Percentiles rank a stretch among this genome's conserved stretches.
phyloP scores from a whole-genome alignment of 371 early-diverging fungal genomes.

The Saksenaea oblongispora region DNA sequence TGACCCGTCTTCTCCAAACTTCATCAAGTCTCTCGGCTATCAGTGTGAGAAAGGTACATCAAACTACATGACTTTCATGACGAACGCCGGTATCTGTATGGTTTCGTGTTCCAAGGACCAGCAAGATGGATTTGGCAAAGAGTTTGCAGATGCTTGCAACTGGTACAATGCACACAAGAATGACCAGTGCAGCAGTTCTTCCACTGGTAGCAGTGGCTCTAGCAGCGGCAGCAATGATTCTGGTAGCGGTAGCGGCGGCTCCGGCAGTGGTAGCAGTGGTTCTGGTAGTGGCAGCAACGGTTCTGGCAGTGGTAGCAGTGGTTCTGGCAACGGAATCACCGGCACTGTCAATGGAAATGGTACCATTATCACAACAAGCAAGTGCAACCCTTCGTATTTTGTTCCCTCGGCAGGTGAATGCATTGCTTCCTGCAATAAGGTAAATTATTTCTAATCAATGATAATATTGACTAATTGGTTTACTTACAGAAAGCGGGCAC shows the following conservation, averaged over 20 bases:
- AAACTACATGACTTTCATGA: constrained; percentile 34
- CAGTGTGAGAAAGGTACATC: constrained; percentile 27
- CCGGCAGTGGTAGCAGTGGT: too few species aligned
- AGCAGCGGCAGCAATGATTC: too few species aligned
- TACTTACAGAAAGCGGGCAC: constrained; percentile 24
- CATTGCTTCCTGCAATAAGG: constrained; percentile 31
- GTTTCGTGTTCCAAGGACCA: constrained; percentile 26
- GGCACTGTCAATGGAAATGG: too few species aligned
- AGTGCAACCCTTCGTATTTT: constrained; percentile 40
- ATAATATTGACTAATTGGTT: not conserved
- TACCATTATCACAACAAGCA: not conserved
- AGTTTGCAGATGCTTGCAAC: constrained; percentile 19
- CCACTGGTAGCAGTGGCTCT: too few species aligned
- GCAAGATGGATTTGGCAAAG: constrained; percentile 21
- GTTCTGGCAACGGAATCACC: too few species aligned
- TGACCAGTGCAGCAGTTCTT: not conserved
- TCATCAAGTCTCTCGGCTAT: constrained; percentile 27
- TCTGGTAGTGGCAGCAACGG: too few species aligned
- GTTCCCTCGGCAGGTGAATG: constrained; percentile 29
- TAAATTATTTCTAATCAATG: constrained; percentile 10
- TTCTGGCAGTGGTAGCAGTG: too few species aligned
- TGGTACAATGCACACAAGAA: constrained; percentile 32
- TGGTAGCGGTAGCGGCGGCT: too few species aligned
- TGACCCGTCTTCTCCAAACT: constrained; percentile 31
- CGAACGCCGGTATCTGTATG: constrained; percentile 38